A percentile compares a stretch with the other conserved stretches of the same genome.
Evolutionary conservation across 164 flowering plant species (phyloP).

Genomic region (grape (Vitis vinifera)): DNA sequence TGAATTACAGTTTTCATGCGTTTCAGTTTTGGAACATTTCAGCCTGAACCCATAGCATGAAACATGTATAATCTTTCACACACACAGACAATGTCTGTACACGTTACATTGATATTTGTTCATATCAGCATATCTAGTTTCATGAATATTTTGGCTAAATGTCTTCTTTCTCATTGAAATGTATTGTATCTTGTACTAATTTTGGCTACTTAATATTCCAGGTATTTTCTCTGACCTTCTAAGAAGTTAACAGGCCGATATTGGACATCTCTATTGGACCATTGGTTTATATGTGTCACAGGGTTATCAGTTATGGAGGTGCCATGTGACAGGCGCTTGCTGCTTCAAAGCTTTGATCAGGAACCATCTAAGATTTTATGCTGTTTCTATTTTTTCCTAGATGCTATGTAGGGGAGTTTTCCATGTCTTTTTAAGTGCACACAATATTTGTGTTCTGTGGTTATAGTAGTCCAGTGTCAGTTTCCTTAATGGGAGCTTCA

Average conservation of each 20-base stretch:
- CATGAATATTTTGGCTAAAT: constrained; percentile 5
- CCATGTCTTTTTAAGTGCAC: no score
- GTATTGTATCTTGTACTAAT: constrained; percentile 29
- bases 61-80: no score
- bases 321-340: constrained; percentile 18
- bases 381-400: neutral
- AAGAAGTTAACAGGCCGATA: constrained; percentile 85
- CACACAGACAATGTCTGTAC: neutral
- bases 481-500: no score
- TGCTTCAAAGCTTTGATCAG: constrained; percentile 22
- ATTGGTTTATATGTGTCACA: constrained; percentile 76
- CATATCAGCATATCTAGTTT: neutral
- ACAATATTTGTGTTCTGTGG: no score
- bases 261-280: constrained; percentile 58
- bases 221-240: constrained; percentile 99
- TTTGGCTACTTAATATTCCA: constrained; percentile 67
- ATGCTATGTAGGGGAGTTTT: no score
- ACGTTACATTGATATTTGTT: neutral
- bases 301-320: constrained; percentile 37
- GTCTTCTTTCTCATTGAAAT: neutral
- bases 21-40: no score
- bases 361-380: constrained; percentile 19
- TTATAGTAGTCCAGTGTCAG: no score
- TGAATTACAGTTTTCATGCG: no score
- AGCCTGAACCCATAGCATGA: no score